Evolutionary conservation across 495 filamentous ascomycete species (phyloP).

Genomic region (Filosporella fistucella): DNA sequence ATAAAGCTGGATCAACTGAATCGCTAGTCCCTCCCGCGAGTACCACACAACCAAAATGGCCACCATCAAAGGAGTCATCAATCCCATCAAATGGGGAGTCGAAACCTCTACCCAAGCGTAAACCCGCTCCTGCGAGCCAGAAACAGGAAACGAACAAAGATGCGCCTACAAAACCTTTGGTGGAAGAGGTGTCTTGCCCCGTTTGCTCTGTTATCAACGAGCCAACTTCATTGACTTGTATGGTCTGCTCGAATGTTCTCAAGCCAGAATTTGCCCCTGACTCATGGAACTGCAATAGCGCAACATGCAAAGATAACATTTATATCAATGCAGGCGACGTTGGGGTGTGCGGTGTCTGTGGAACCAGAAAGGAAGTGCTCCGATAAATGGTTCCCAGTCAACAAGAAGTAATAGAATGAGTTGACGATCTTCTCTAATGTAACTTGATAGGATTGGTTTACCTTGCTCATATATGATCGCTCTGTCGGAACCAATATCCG

Average conservation of each 20-base stretch:
- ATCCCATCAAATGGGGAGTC: not conserved
- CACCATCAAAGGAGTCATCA: not conserved
- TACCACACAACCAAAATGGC: not conserved
- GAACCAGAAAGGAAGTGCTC: constrained; percentile 28
- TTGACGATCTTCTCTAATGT: no score
- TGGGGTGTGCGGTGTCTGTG: constrained; percentile 64
- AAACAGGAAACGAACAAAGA: not conserved
- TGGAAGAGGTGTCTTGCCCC: constrained; percentile 35
- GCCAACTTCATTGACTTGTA: constrained; percentile 45
- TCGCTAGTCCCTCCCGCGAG: not conserved
- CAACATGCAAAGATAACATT: constrained; percentile 40
- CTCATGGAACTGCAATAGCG: constrained; percentile 57
- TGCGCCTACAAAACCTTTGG: not conserved
- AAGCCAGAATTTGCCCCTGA: constrained; percentile 38
- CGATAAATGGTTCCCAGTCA: not conserved
- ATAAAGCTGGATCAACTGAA: not conserved
- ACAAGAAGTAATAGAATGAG: no score
- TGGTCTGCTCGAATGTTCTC: constrained; percentile 63
- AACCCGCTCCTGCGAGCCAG: not conserved
- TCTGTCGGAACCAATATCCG: no score
- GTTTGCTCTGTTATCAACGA: constrained; percentile 62
- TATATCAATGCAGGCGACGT: constrained; percentile 64
- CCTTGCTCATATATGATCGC: no score
- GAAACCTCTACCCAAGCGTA: not conserved
- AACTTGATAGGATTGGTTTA: no score